These are phyloP conservation scores for Fraxinus pennsylvanica DNA, from an alignment of 257 asterid species.

Conservation along the genomic window DNA sequence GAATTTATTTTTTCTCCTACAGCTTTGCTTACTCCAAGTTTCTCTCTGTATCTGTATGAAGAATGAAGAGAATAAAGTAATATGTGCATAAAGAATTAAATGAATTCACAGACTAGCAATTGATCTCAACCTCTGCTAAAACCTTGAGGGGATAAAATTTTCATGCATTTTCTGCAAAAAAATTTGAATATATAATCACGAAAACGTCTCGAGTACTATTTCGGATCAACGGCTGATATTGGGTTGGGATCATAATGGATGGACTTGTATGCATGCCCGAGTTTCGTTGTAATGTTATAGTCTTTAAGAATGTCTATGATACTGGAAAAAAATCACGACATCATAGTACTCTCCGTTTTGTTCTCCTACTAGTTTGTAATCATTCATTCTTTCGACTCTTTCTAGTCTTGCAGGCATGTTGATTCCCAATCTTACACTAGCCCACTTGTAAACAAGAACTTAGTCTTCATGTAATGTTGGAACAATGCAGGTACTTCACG, in stretches of 20 bases:
- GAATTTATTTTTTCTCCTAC: conserved; percentile 11
- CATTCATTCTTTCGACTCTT: conserved; percentile 64
- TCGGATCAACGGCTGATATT: conserved; percentile 95
- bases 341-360: conserved; percentile 89
- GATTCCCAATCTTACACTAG: conserved; percentile 76
- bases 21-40: conserved; percentile 28
- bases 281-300: conserved; percentile 88
- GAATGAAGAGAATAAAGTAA: conserved; percentile 8
- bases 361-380: conserved; percentile 69
- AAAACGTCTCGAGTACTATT: conserved; percentile 76
- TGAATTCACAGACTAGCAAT: not conserved
- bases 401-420: conserved; percentile 94
- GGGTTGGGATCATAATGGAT: conserved; percentile 88
- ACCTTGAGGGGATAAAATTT: not conserved
- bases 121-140: conserved; percentile 16
- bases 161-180: conserved; percentile 77
- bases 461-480: too few relatives aligned
- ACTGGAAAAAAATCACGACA: conserved; percentile 74
- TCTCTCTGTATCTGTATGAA: conserved; percentile 15
- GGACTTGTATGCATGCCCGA: conserved; percentile 92
- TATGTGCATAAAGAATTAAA: conserved; percentile 33
- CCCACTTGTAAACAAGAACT: not conserved
- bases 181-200: conserved; percentile 83
- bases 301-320: conserved; percentile 96
- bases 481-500: too few relatives aligned